Base-by-base conservation (phyloP, 495 filamentous ascomycete genomes). In the Talaromyces stipitatus region DNA sequence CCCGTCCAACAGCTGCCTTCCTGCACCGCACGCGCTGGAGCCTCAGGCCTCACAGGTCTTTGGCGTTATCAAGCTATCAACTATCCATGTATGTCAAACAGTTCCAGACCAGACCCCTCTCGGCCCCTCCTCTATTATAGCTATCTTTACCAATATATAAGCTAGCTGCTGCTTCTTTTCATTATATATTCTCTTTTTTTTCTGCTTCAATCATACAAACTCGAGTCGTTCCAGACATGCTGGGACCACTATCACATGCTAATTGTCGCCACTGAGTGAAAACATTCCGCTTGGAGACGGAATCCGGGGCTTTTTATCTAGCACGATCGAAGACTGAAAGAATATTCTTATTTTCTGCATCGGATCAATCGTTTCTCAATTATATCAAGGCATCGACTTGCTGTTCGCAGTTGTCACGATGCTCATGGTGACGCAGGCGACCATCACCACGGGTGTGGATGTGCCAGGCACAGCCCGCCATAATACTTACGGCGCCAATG, bases 371-470 rank as follows among this genome's bases (percentile, higher is more conserved):
- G 29, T 32, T 10, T 32, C 29, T 32, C 2, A n/a, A 32, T 36
- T 36, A n/a, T 36, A 18, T 41, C 36, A 4, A 38, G 33, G 14
- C 33, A 26, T 47, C 18, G 43, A 47, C 5, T 26, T 20, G n/a
- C n/a, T n/a, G n/a, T n/a, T 45, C 41, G 41, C 41, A 45, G 18
- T 26, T 22, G 14, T 24, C n/a, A 12, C 28, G n/a, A 57, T 57
- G 55, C 23, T 45, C 11, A 48, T 14, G 10, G 23, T 57, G 36
- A 50, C 26, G 8, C 38, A 57, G 41, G 28, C 55, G 3, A 28
- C 55, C n/a, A 26, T 57, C 45, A 57, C 26, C 47, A 55, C 54
- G 20, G 22, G 33, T 22, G 38, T 45, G 20, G 54, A 46, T 29
- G 54, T 43, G 26, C 20, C 36, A 10, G n/a, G 23, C 18, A 41